Percentiles rank a stretch among this genome's conserved stretches.
phyloP scores from a whole-genome alignment of 345 rosid species.

The Salix viminalis region DNA sequence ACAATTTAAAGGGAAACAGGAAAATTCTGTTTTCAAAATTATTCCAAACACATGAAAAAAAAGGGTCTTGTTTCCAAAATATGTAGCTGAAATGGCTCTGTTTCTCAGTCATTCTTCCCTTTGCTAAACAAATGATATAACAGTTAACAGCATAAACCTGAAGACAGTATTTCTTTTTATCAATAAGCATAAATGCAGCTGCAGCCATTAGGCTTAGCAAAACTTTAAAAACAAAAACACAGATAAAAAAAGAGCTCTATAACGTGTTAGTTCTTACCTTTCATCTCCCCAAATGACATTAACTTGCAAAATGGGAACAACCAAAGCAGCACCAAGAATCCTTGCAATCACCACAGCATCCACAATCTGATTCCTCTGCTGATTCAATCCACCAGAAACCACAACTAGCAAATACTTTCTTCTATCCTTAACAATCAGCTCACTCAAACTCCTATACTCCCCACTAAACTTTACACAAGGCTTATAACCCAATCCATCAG shows the following conservation, averaged over 20 bases:
- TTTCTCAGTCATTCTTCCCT: neutral
- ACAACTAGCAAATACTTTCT: constrained; percentile 77
- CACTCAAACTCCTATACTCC: constrained; percentile 51
- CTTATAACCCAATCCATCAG: constrained; percentile 81
- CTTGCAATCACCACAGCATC: constrained; percentile 96
- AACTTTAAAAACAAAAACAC: neutral
- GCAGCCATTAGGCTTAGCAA: neutral
- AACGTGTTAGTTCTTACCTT: constrained; percentile 42
- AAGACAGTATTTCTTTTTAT: neutral
- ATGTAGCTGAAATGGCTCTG: neutral
- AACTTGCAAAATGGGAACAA: constrained; percentile 91
- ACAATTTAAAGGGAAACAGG: neutral
- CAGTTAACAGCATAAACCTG: neutral
- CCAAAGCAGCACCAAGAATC: constrained; percentile 90
- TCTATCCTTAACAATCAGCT: constrained; percentile 36
- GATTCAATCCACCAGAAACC: constrained; percentile 93
- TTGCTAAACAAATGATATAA: neutral
- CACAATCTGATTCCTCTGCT: constrained; percentile 98
- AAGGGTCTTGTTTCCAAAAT: neutral
- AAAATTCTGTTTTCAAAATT: neutral
- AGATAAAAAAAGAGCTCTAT: too few relatives aligned
- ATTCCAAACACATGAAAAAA: neutral
- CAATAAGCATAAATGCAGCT: constrained; percentile 8
- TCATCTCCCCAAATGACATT: constrained; percentile 99
- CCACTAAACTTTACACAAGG: constrained; percentile 63